phyloP scores from a whole-genome alignment of 805 yeast genomes.

The Zygotorulaspora chibaensis region DNA sequence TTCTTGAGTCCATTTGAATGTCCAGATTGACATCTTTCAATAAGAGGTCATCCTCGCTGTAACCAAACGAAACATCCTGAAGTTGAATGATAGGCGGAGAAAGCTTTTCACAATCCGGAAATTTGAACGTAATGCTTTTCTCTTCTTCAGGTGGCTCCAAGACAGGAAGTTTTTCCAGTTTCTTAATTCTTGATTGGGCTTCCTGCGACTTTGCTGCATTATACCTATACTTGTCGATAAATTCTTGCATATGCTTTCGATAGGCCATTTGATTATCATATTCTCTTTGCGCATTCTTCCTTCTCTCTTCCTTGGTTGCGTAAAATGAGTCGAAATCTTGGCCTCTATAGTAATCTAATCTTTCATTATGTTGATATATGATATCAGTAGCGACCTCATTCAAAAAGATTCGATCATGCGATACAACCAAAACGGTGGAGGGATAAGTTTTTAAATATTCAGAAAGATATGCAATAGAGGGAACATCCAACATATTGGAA shows the following conservation, averaged over 20 bases:
- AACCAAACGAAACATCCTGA: slow-evolving; percentile 83
- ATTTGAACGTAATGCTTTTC: slow-evolving; percentile 73
- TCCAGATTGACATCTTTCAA: slow-evolving; percentile 79
- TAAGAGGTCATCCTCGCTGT: slow-evolving; percentile 58
- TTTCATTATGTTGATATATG: slow-evolving; percentile 94
- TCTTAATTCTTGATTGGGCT: slow-evolving; percentile 97
- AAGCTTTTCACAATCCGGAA: slow-evolving; percentile 90
- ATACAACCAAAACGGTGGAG: slow-evolving; percentile 89
- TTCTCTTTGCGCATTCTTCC: slow-evolving; percentile 88
- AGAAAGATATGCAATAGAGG: slow-evolving; percentile 91
- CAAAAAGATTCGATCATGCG: slow-evolving; percentile 95
- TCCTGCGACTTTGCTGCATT: slow-evolving; percentile 97
- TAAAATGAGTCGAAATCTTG: slow-evolving; percentile 91
- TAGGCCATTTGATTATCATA: slow-evolving; percentile 97
- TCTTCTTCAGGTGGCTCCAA: slow-evolving; percentile 95
- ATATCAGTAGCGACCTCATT: slow-evolving; percentile 98
- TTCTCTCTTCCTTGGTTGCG: slow-evolving; percentile 90
- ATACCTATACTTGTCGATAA: slow-evolving; percentile 93
- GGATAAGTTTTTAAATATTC: slow-evolving; percentile 86
- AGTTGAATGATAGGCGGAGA: slow-evolving; percentile 93
- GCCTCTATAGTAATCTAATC: slow-evolving; percentile 93
- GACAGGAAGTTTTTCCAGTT: slow-evolving; percentile 88
- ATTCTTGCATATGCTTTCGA: slow-evolving; percentile 87
- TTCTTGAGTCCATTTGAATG: slow-evolving; percentile 89
- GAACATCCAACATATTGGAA: slow-evolving; percentile 99